Evolutionary conservation across 495 filamentous ascomycete species (phyloP).

Genomic region (Penicillium tannophilum): DNA sequence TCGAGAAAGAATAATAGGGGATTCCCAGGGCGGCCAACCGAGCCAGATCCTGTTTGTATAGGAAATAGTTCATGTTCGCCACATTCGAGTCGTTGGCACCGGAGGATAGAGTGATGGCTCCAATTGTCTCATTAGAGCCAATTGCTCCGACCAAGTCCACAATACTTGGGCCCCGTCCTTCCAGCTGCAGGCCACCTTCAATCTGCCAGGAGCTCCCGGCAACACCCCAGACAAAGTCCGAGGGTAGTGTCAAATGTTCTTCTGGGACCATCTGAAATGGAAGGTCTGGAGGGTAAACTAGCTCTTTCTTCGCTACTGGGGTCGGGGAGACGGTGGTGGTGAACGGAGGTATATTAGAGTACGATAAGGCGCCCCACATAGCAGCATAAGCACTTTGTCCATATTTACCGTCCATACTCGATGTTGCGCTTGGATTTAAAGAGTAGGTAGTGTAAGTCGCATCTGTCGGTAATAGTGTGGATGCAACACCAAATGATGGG

Average conservation of each 20-base stretch:
- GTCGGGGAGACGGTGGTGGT: not conserved
- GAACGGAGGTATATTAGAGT: too few species aligned
- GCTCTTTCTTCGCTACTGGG: not conserved
- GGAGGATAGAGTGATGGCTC: too few species aligned
- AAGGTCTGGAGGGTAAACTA: not conserved
- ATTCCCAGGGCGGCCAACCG: not conserved
- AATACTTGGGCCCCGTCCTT: not conserved
- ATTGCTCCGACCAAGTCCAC: not conserved
- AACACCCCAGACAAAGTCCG: not conserved
- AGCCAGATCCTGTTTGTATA: not conserved
- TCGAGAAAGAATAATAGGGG: not conserved
- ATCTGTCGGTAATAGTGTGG: too few species aligned
- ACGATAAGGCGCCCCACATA: too few species aligned
- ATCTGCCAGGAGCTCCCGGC: not conserved
- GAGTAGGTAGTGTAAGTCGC: too few species aligned
- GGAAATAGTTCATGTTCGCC: not conserved
- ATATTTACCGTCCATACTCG: too few species aligned
- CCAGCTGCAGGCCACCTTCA: not conserved
- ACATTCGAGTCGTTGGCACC: too few species aligned
- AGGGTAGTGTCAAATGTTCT: not conserved
- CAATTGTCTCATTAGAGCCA: not conserved
- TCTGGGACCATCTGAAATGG: too few species aligned
- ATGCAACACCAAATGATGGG: too few species aligned
- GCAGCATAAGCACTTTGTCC: too few species aligned
- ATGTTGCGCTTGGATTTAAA: too few species aligned